Base-by-base conservation (phyloP, 768 basidiomycete genomes). In the Boletus rubescentipes region DNA sequence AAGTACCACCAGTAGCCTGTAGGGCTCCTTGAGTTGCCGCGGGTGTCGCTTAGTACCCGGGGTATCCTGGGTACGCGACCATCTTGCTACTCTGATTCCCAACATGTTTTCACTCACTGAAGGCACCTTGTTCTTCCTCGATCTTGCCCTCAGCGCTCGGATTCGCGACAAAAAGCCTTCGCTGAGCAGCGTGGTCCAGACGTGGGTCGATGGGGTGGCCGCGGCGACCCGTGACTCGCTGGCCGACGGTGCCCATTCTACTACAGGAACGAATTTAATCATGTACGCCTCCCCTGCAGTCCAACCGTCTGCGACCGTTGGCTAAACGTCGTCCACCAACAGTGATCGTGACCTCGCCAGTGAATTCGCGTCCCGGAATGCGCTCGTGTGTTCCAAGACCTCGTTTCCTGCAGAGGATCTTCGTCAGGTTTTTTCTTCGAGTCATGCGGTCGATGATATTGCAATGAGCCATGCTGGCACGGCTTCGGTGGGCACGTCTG, bases 71-170 rank as follows among this genome's bases (percentile, higher is more conserved):
- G 26, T 38, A 7, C n/a, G 12, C 21, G 21, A 29, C 4, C 23
- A 9, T 21, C 23, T 14, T 18, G 10, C 5, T 10, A 2, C 5
- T 30, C 8, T 14, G 12, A 21, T 26, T 8, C 32, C 21, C 31
- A 51, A 14, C 31, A 53, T 53, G 51, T 46, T 46, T 46, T 6
- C 26, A n/a, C 51, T 53, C 51, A 46, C 51, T 21, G 37, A 53
- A 34, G 51, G 45, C 38, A 53, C 44, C 14, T 10, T 53, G 12
- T 46, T 53, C 31, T 53, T 53, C 5, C 45, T 53, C 32, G 23
- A 53, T 40, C 51, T 53, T 21, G 38, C 51, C n/a, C 31, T 46
- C 31, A 29, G 9, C 9, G 21, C 37, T 3, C 46, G 51, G 45
- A 14, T 31, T 30, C 39, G 45, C 38, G 38, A 53, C 30, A 2